Evolutionary conservation across 352 stramenopile species (phyloP).

Genomic region (Peronospora farinosa): DNA sequence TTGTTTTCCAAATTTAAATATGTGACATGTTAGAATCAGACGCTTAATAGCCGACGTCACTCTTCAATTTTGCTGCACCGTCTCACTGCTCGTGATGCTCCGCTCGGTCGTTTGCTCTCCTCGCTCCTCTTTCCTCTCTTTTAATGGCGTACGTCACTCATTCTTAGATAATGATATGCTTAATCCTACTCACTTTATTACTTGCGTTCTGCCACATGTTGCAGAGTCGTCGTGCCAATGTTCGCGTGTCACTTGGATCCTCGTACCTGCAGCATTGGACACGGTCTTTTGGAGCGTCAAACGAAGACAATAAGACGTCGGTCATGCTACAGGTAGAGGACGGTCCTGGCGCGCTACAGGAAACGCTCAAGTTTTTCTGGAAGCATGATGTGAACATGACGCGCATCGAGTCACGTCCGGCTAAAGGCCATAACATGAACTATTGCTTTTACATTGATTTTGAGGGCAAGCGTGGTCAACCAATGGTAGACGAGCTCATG

Average conservation of each 20-base stretch:
- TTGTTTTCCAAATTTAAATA: too few relatives aligned
- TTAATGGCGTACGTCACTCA: slow-evolving; percentile 2
- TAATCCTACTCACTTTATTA: not conserved
- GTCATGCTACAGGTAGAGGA: slow-evolving; percentile 74
- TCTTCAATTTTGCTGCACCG: not conserved
- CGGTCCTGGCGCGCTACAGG: slow-evolving; percentile 84
- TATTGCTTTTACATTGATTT: slow-evolving; percentile 94
- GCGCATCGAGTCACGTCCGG: slow-evolving; percentile 92
- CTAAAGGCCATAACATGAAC: slow-evolving; percentile 72
- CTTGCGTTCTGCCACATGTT: not conserved
- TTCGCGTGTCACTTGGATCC: slow-evolving; percentile 1
- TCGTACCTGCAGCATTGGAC: slow-evolving; percentile 10
- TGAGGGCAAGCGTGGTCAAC: slow-evolving; percentile 78
- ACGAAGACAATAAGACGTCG: slow-evolving; percentile 66
- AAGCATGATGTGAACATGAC: slow-evolving; percentile 97
- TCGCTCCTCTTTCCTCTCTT: slow-evolving; percentile 14
- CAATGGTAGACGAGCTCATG: slow-evolving; percentile 80
- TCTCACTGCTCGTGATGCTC: slow-evolving; percentile 8
- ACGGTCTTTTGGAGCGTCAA: slow-evolving; percentile 16
- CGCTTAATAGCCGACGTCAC: too few relatives aligned
- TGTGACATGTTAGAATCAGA: too few relatives aligned
- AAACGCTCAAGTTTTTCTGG: slow-evolving; percentile 95
- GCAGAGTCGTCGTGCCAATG: slow-evolving; percentile 12
- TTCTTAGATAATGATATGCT: not conserved
- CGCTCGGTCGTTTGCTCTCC: slow-evolving; percentile 10